phyloP scores from a whole-genome alignment of 192 early-diverging fungal genomes.

The Coemansia javaensis region DNA sequence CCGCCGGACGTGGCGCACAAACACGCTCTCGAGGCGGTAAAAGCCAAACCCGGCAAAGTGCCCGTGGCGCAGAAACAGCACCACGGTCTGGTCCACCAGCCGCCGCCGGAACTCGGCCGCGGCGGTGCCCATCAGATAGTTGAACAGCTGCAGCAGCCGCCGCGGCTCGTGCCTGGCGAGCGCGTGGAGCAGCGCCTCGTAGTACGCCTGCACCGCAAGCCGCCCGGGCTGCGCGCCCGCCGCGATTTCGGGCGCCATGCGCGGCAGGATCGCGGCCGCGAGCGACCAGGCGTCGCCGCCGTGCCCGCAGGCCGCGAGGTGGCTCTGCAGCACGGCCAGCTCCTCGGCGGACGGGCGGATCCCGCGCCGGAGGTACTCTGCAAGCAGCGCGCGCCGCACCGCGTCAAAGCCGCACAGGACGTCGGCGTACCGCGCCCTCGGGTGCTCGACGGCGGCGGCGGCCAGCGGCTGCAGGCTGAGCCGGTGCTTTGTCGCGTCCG shows the following conservation, averaged over 20 bases:
- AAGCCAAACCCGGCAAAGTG: constrained; percentile 22
- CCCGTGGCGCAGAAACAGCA: constrained; percentile 6
- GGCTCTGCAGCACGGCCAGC: constrained; percentile 10
- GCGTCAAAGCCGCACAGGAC: constrained; percentile 1
- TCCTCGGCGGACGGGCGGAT: constrained; percentile 14
- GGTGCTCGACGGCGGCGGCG: neutral
- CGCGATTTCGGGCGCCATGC: constrained; percentile 6
- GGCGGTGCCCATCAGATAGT: constrained; percentile 9
- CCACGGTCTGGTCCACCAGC: constrained; percentile 10
- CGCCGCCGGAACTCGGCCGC: constrained; percentile 4
- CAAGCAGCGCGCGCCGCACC: constrained; percentile 5
- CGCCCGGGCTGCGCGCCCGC: neutral
- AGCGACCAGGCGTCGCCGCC: neutral
- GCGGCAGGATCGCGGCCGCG: constrained; percentile 10
- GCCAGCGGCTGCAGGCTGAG: neutral
- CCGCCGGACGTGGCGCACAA: constrained; percentile 12
- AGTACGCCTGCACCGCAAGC: constrained; percentile 9
- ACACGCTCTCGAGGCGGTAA: constrained; percentile 24
- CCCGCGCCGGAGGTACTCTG: constrained; percentile 20
- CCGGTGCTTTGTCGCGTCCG: neutral
- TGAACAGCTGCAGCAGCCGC: constrained; percentile 14
- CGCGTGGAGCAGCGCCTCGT: constrained; percentile 17
- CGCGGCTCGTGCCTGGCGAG: neutral
- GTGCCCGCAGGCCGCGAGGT: constrained; percentile 9
- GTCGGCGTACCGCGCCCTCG: neutral